Percentiles rank a stretch among this genome's conserved stretches.
These are phyloP conservation scores for Cercospora berteroae DNA, from an alignment of 2,329 filamentous ascomycete genomes.

Conservation along the genomic window DNA sequence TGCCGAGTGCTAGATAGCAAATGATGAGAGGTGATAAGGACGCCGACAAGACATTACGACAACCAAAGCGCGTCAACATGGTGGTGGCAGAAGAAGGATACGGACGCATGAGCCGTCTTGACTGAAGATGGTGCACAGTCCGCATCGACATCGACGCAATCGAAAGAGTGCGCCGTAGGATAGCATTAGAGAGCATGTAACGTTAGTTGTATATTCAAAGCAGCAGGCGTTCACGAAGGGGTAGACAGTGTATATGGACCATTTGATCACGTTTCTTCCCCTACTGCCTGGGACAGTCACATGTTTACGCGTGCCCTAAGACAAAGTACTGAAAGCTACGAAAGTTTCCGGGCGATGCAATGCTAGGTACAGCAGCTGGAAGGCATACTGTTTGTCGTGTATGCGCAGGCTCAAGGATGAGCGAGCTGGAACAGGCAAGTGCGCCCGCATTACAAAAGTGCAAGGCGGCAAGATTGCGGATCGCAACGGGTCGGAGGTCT, in stretches of 20 bases:
- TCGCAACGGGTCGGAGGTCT: not conserved
- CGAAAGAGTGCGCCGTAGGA: conserved; percentile 18
- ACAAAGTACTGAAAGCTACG: not conserved
- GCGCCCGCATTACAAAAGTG: not conserved
- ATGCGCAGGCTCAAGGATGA: not conserved
- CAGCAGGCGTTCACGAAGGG: conserved; percentile 24
- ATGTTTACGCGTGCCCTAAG: not conserved
- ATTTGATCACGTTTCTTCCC: not conserved
- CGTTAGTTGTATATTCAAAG: conserved; percentile 28
- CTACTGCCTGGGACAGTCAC: not conserved
- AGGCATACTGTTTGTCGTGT: not conserved
- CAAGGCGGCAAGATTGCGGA: conserved; percentile 16
- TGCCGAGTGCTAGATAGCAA: conserved; percentile 63
- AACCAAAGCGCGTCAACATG: conserved; percentile 22
- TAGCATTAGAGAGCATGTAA: conserved; percentile 24
- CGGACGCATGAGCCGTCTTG: not conserved
- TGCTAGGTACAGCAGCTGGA: not conserved
- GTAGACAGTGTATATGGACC: conserved; percentile 22
- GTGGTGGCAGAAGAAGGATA: not conserved
- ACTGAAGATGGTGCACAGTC: conserved; percentile 6
- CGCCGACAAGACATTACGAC: conserved; percentile 41
- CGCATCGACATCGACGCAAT: conserved; percentile 1
- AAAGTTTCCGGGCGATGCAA: not conserved
- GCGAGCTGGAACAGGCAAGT: conserved; percentile 11
- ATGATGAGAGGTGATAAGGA: conserved; percentile 40